A percentile compares a stretch with the other conserved stretches of the same genome.
phyloP scores from a whole-genome alignment of 805 yeast genomes.

The Candida wancherniae region DNA sequence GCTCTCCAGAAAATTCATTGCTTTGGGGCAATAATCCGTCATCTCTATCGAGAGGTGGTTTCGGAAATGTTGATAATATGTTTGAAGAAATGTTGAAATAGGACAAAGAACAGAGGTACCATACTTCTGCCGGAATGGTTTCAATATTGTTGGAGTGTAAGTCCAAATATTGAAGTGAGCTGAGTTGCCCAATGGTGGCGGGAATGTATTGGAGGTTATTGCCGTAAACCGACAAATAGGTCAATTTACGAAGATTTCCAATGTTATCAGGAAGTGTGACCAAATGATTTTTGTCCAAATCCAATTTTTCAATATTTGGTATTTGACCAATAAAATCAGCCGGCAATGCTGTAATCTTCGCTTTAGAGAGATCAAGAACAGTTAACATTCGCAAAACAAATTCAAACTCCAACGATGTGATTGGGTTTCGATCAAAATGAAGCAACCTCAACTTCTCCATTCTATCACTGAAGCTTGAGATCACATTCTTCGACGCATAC shows the following conservation, averaged over 20 bases:
- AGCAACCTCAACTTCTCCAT: conserved; percentile 62
- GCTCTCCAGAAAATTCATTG: too few species aligned
- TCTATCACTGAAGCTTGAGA: conserved; percentile 62
- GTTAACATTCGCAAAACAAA: conserved; percentile 58
- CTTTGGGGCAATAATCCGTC: too few species aligned
- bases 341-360: conserved; percentile 73
- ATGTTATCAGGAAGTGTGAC: conserved; percentile 70
- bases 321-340: conserved; percentile 56
- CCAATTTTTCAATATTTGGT: conserved; percentile 65
- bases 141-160: conserved; percentile 81
- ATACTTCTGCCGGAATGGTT: conserved; percentile 59
- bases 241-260: conserved; percentile 52
- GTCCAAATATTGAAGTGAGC: conserved; percentile 62
- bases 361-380: conserved; percentile 71
- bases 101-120: conserved; percentile 55
- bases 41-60: conserved; percentile 31
- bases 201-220: conserved; percentile 77
- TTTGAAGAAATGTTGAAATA: conserved; percentile 71
- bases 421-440: conserved; percentile 78
- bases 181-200: conserved; percentile 52
- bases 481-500: conserved; percentile 68
- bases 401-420: conserved; percentile 58
- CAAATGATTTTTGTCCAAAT: conserved; percentile 77
- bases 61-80: conserved; percentile 56
- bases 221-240: conserved; percentile 62